These are phyloP conservation scores for Xylaria scruposa DNA, from an alignment of 495 filamentous ascomycete species.

Conservation along the genomic window DNA sequence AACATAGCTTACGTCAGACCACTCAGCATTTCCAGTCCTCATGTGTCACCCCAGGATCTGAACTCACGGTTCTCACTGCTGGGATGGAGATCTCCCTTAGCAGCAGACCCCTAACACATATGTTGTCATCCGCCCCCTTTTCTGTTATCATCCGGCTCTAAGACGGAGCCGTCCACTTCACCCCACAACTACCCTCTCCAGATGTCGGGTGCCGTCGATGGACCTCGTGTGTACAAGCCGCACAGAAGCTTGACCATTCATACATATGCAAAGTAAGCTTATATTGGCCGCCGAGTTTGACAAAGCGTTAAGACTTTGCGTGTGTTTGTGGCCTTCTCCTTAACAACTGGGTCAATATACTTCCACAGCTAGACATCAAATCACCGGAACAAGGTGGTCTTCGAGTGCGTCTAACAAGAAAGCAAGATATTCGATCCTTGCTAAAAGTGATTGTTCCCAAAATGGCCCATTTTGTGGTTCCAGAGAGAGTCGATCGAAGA, in stretches of 20 bases:
- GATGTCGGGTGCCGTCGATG: not conserved
- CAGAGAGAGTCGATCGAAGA: not conserved
- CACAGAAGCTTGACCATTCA: not conserved
- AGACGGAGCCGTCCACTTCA: not conserved
- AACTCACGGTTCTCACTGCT: not conserved
- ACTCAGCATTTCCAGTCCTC: not conserved
- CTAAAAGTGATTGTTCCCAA: too few species aligned
- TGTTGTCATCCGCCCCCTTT: conserved; percentile 7
- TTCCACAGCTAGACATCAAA: not conserved
- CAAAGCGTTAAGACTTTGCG: not conserved
- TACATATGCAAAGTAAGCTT: conserved; percentile 11
- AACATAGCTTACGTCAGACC: not conserved
- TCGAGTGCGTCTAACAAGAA: not conserved
- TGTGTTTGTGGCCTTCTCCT: not conserved
- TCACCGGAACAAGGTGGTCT: not conserved
- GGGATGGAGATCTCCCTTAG: not conserved
- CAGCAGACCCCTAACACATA: not conserved
- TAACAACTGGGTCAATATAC: not conserved
- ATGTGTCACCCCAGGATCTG: not conserved
- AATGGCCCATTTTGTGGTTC: not conserved
- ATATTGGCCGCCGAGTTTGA: not conserved
- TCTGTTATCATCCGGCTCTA: conserved; percentile 20
- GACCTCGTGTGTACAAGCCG: not conserved
- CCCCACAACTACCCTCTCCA: not conserved
- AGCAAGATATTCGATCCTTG: not conserved